Conservation (phyloP, 2,329 filamentous ascomycete genomes). For the Scytalidium lignicola region DNA sequence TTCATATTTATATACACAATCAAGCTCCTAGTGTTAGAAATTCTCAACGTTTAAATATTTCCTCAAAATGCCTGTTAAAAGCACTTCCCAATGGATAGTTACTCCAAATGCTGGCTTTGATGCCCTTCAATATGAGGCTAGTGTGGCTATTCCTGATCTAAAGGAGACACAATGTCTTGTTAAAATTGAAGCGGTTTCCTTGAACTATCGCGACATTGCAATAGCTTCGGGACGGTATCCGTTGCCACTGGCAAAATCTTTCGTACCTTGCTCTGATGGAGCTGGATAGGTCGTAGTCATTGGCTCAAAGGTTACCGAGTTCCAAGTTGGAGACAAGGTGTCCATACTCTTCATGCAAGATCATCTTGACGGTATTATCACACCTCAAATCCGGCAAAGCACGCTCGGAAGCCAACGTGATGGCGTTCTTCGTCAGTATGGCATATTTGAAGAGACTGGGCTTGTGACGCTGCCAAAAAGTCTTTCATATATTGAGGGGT, state of each 20-base stretch:
- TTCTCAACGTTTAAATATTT: too few species aligned
- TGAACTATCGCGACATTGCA: slow-evolving; percentile 1
- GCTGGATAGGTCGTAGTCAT: slow-evolving; percentile 40
- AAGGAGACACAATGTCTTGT: slow-evolving; percentile 2
- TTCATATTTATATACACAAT: too few species aligned
- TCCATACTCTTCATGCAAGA: slow-evolving; percentile 47
- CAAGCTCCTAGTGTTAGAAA: too few species aligned
- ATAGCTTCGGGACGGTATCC: too few species aligned
- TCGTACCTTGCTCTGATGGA: slow-evolving; percentile 37
- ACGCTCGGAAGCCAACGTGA: slow-evolving; percentile 33
- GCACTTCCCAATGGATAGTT: neutral
- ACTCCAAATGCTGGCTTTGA: neutral
- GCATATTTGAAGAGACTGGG: slow-evolving; percentile 36
- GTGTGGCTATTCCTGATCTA: neutral
- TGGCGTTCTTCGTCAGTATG: slow-evolving; percentile 37
- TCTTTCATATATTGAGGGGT: slow-evolving; percentile 37
- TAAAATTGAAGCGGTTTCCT: neutral
- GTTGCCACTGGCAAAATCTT: too few species aligned
- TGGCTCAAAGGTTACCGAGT: slow-evolving; percentile 38
- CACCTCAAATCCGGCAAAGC: neutral
- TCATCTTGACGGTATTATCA: slow-evolving; percentile 23
- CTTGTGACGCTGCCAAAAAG: slow-evolving; percentile 40
- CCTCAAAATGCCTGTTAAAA: too few species aligned
- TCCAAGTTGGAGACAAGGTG: slow-evolving; percentile 51
- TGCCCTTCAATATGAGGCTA: neutral